Evolutionary conservation across 2,329 filamentous ascomycete species (phyloP).

Genomic region (Calonectria fujianensis): DNA sequence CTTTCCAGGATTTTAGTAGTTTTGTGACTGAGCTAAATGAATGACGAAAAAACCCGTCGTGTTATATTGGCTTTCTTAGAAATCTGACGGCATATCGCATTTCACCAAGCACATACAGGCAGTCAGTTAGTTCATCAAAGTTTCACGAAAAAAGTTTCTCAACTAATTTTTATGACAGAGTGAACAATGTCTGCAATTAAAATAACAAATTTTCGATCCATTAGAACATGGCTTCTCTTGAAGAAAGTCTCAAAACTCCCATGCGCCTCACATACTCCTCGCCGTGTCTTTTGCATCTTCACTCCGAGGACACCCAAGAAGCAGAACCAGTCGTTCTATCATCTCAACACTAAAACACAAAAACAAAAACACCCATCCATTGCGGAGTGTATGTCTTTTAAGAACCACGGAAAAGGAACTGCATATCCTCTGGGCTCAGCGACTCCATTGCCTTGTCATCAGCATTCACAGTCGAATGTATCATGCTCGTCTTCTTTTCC

Average conservation of each 20-base stretch:
- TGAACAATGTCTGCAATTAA: background rate
- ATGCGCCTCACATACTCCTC: slow-evolving; percentile 15
- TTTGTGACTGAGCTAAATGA: too few relatives aligned
- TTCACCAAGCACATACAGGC: too few relatives aligned
- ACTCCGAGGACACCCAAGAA: background rate
- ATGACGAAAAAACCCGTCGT: too few relatives aligned
- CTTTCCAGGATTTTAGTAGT: too few relatives aligned
- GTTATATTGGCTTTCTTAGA: too few relatives aligned
- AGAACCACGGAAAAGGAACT: slow-evolving; percentile 92
- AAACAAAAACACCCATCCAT: background rate
- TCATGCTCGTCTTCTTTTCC: slow-evolving; percentile 99
- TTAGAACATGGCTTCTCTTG: background rate
- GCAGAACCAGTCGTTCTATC: background rate
- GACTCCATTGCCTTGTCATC: slow-evolving; percentile 94
- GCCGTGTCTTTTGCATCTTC: background rate
- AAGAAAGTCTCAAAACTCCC: slow-evolving; percentile 5
- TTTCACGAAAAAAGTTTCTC: background rate
- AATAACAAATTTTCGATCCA: background rate
- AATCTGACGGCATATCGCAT: too few relatives aligned
- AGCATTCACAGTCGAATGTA: slow-evolving; percentile 95
- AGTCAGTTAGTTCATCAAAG: background rate
- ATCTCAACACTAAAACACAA: background rate
- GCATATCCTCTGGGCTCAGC: slow-evolving; percentile 91
- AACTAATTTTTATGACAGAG: background rate
- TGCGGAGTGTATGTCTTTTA: slow-evolving; percentile 51